Evolutionary conservation across 108 stramenopile genomes (phyloP).

Genomic region (Fistulifera pelliculosa): DNA sequence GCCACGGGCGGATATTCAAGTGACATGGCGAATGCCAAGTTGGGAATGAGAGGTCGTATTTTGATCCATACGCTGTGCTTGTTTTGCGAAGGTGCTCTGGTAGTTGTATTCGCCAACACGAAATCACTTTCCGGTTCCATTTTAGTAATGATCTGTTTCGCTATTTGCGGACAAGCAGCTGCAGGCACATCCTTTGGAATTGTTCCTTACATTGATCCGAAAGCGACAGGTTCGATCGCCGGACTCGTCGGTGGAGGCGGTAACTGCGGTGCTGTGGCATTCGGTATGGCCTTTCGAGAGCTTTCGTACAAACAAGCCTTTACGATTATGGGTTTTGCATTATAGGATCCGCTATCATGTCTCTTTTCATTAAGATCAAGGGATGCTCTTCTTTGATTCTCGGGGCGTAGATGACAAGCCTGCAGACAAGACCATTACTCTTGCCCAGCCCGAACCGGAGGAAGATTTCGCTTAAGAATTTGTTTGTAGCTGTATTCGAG

Average conservation of each 20-base stretch:
- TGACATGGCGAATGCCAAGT: conserved; percentile 39
- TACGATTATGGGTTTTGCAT: conserved; percentile 38
- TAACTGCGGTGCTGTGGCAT: conserved; percentile 51
- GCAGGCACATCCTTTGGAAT: conserved; percentile 71
- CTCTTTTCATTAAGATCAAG: conserved; percentile 51
- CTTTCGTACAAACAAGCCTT: conserved; percentile 32
- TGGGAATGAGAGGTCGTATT: conserved; percentile 75
- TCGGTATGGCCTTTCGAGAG: conserved; percentile 52
- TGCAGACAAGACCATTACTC: no score
- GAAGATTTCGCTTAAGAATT: no score
- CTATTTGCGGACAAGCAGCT: conserved; percentile 63
- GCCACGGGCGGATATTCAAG: conserved; percentile 52
- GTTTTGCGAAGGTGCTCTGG: conserved; percentile 51
- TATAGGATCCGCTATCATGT: conserved; percentile 32
- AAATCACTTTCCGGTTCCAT: conserved; percentile 42
- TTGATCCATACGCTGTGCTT: conserved; percentile 42
- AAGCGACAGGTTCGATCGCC: conserved; percentile 51
- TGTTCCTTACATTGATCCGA: conserved; percentile 68
- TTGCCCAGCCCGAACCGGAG: no score
- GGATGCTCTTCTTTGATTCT: conserved; percentile 50
- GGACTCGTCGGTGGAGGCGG: conserved; percentile 84
- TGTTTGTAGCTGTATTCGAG: no score
- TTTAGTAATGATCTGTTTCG: conserved; percentile 59
- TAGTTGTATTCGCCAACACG: conserved; percentile 50
- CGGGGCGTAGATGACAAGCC: conserved; percentile 6